Base-by-base conservation (phyloP, 2,329 filamentous ascomycete genomes). In the Penicillium occitanis region DNA sequence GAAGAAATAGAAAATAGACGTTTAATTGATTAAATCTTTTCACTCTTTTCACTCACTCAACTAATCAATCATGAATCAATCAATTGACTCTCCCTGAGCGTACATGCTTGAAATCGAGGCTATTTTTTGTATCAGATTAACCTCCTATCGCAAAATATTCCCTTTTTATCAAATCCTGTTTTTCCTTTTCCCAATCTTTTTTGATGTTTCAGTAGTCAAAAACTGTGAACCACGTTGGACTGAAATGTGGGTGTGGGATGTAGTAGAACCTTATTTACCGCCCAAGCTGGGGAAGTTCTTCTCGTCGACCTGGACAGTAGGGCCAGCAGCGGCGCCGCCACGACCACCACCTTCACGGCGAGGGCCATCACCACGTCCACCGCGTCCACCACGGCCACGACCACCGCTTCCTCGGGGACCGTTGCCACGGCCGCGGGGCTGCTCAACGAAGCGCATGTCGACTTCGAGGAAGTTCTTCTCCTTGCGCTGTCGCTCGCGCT, bases 391-490 rank as follows among this genome's bases (percentile, higher is more conserved):
- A 73, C 78, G 79, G 68, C 83, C 82, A 70, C 82, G 80, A 71
- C 82, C 79, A 70, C 82, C 81, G 75, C 84, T 83, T 58, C 73
- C 71, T 58, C 73, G 71, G 72, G 74, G 77, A 68, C 81, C 83
- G 64, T 84, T 81, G 72, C 80, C 74, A 71, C 85, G 80, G 66
- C 81, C 78, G 73, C 85, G 83, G 71, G 86, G 84, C 67, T 86
- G 85, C 83, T 94, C 91, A 73, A 91, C 85, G 79, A 86, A 92
- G 77, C 91, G 87, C 83, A 93, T 88, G 81, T 97, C 93, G 71
- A 97, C 91, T 76, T 96, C 92, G 74, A 98, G 79, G 78, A 91
- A 81, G 81, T 91, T 88, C 90, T 97, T 97, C 83, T 91, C 87
- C 88, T 95, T 95, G 84, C 91, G 90, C 85, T 94, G 90, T 78